Evolutionary conservation across 2,329 filamentous ascomycete species (phyloP).

Genomic region (Sarocladiaceae sp.): DNA sequence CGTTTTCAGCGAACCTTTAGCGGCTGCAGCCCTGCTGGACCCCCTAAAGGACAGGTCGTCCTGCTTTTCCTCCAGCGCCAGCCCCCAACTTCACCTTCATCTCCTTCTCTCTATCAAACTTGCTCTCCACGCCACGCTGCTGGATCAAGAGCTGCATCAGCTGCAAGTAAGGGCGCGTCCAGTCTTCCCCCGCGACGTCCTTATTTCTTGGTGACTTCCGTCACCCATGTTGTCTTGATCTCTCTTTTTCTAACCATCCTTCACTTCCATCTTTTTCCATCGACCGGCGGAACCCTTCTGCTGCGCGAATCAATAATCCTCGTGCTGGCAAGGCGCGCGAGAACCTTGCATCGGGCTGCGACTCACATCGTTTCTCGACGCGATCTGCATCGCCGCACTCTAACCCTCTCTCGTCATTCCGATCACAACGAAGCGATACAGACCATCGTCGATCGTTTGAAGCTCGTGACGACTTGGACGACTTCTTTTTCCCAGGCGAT

Average conservation of each 20-base stretch:
- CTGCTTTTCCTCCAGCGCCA: conserved; percentile 1
- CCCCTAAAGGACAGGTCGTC: too few species aligned
- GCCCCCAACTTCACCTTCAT: conserved; percentile 5
- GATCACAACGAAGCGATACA: neutral
- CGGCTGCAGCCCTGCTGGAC: too few species aligned
- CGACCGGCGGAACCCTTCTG: neutral
- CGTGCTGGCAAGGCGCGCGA: conserved; percentile 8
- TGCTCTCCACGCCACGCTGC: conserved; percentile 6
- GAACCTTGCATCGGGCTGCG: neutral
- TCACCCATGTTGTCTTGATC: neutral
- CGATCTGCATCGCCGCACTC: conserved; percentile 1
- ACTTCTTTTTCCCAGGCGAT: neutral
- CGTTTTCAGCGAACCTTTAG: too few species aligned
- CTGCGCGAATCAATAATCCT: conserved; percentile 1
- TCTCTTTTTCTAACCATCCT: neutral
- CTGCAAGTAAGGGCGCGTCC: conserved; percentile 8
- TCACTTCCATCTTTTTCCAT: neutral
- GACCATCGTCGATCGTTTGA: neutral
- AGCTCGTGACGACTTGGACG: neutral
- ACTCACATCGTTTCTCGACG: neutral
- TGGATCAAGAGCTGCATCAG: conserved; percentile 7
- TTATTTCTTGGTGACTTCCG: conserved; percentile 5
- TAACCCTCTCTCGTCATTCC: neutral
- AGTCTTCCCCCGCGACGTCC: conserved; percentile 7
- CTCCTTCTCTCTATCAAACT: neutral